Evolutionary conservation across 495 filamentous ascomycete species (phyloP), one percentile per base, ranked within the genome.

Genomic region (Penicillium canariense): DNA sequence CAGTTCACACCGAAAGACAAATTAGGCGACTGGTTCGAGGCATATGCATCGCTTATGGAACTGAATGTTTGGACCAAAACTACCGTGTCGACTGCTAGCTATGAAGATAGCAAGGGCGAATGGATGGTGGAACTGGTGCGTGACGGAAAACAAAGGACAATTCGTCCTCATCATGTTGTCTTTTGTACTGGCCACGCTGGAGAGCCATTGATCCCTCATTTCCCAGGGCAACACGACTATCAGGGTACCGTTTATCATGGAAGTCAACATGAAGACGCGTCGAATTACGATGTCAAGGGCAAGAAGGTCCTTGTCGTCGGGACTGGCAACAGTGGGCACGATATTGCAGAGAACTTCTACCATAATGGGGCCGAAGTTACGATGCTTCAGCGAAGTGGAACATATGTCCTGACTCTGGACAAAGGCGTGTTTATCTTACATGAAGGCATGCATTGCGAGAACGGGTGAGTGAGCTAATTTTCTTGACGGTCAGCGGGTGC

Each of bases 291-390:
- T 31, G 65, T 73, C 7, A 69, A 71, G 9, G 83, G 81, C 4
- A 89, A 86, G 63, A 87, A 84, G 48, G 90, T 83, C 0, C 69
- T 93, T n/a, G 81, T 96, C 1, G 82, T 96, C 4, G 90, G 90
- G 3, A 87, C 84, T 38, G 88, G 90, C 62, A 94, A 91, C 63
- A 90, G 87, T 15, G 82, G 81, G n/a, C 86, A 92, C 59, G 90
- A 94, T 61, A 94, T 94, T 56, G 85, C 87, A 11, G 87, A 93
- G 67, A 86, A 92, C 62, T 93, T 79, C 61, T 85, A 85, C 65
- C 87, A 93, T 54, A 84, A 88, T 30, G 90, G 90, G 0, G 71
- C 73, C 25, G 77, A 87, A 20, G 87, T 91, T 4, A 92, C 89
- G 18, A 83, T 96, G 68, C 67, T 96, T 5, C 90, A 96, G 71